A percentile compares a stretch with the other conserved stretches of the same genome.
Evolutionary conservation across 2,329 filamentous ascomycete species (phyloP).

Genomic region (Hypomyces rosellus): DNA sequence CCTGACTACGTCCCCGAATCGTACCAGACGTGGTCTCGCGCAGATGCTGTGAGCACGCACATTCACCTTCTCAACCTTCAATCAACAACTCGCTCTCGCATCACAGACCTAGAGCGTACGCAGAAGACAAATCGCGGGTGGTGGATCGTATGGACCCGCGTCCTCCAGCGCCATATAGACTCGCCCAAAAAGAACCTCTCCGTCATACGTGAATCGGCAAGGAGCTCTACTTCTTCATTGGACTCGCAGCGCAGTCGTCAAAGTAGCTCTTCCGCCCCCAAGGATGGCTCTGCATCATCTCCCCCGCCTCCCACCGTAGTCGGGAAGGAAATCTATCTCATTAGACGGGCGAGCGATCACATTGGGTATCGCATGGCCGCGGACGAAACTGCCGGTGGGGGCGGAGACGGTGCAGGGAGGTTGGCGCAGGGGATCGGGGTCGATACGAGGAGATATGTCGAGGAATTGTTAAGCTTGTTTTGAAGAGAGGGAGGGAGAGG

Average conservation of each 20-base stretch:
- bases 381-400: constrained; percentile 33
- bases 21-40: constrained; percentile 46
- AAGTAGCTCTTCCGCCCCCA: not conserved
- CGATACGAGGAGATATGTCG: constrained; percentile 69
- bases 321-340: constrained; percentile 56
- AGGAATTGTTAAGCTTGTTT: constrained; percentile 58
- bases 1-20: constrained; percentile 36
- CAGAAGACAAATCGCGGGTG: constrained; percentile 61
- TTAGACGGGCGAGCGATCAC: constrained; percentile 55
- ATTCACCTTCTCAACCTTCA: constrained; percentile 56
- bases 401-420: constrained; percentile 51
- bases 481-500: constrained; percentile 15
- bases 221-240: constrained; percentile 12
- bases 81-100: constrained; percentile 32
- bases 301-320: constrained; percentile 11
- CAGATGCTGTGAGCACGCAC: constrained; percentile 60
- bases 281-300: not conserved
- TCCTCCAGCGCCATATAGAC: constrained; percentile 34
- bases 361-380: constrained; percentile 31
- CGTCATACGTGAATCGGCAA: constrained; percentile 20
- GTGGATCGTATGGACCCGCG: constrained; percentile 63
- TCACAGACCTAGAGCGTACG: constrained; percentile 51
- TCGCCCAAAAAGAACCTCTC: constrained; percentile 15
- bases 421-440: constrained; percentile 69
- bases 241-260: constrained; percentile 4